These are phyloP conservation scores for Boletus rufocinnamomeus DNA, from an alignment of 768 basidiomycete genomes.

Conservation along the genomic window DNA sequence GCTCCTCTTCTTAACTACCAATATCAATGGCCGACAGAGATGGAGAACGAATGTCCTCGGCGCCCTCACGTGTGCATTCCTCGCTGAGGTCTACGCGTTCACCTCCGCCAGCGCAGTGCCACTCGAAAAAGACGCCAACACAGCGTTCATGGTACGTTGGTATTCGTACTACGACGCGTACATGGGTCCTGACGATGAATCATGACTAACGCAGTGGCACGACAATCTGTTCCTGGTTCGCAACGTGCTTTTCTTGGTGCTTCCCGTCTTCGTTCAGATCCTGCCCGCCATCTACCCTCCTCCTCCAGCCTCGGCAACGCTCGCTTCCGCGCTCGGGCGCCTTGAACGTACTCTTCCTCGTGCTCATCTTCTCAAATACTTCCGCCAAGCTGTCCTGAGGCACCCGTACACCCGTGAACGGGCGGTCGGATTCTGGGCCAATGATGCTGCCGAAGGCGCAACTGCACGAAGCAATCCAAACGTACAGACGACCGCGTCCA, in stretches of 20 bases:
- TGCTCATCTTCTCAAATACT: slow-evolving; percentile 56
- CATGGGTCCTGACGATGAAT: neutral
- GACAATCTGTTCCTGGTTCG: slow-evolving; percentile 57
- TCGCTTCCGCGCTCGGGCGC: slow-evolving; percentile 27
- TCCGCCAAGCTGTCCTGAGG: slow-evolving; percentile 59
- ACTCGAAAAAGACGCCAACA: slow-evolving; percentile 43
- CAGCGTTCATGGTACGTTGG: slow-evolving; percentile 43
- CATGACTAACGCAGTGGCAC: slow-evolving; percentile 56
- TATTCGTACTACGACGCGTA: neutral
- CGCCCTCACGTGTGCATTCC: slow-evolving; percentile 47
- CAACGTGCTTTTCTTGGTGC: slow-evolving; percentile 56
- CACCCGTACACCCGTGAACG: slow-evolving; percentile 47
- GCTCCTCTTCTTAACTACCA: slow-evolving; percentile 46
- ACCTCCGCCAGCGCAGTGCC: slow-evolving; percentile 47
- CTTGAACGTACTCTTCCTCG: slow-evolving; percentile 44
- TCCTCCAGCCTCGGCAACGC: slow-evolving; percentile 32
- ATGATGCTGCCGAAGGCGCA: slow-evolving; percentile 53
- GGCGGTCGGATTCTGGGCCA: slow-evolving; percentile 58
- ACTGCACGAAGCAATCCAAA: slow-evolving; percentile 49
- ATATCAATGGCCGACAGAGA: slow-evolving; percentile 41
- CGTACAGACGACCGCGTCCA: slow-evolving; percentile 49
- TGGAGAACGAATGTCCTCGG: slow-evolving; percentile 50
- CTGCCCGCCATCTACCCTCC: slow-evolving; percentile 38
- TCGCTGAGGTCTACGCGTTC: slow-evolving; percentile 57
- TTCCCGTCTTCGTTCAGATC: slow-evolving; percentile 53